phyloP scores from a whole-genome alignment of 2,329 filamentous ascomycete species.

The Penicillium sp. region DNA sequence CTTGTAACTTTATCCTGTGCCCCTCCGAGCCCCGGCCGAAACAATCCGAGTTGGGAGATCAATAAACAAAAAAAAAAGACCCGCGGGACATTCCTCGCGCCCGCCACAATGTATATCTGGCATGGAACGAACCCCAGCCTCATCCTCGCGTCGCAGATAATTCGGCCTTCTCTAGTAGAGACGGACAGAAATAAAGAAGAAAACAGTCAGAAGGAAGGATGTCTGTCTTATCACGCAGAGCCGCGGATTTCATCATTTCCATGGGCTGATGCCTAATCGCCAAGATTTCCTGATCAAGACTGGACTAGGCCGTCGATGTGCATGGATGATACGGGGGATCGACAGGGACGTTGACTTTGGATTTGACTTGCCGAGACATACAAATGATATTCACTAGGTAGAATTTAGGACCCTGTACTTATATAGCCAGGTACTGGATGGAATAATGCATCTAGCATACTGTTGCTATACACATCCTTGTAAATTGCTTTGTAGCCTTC shows the following conservation, averaged over 20 bases:
- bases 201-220: too few species aligned
- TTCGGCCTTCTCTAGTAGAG: not conserved
- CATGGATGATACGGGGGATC: slow-evolving; percentile 27
- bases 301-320: not conserved
- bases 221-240: not conserved
- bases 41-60: not conserved
- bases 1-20: not conserved
- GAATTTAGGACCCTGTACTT: too few species aligned
- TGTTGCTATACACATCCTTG: too few species aligned
- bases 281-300: not conserved
- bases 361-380: slow-evolving; percentile 12
- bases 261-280: not conserved
- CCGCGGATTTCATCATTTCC: not conserved
- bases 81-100: slow-evolving; percentile 8
- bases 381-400: too few species aligned
- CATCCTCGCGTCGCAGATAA: too few species aligned
- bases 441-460: too few species aligned
- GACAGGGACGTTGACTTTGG: slow-evolving; percentile 23
- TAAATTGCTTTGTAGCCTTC: too few species aligned
- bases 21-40: not conserved
- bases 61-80: not conserved
- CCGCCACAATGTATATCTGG: not conserved
- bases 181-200: not conserved
- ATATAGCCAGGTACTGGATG: too few species aligned
- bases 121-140: too few species aligned